Evolutionary conservation across 768 basidiomycete genomes (phyloP), one percentile per base, ranked within the genome.

Genomic region (Trametes coccinea): DNA sequence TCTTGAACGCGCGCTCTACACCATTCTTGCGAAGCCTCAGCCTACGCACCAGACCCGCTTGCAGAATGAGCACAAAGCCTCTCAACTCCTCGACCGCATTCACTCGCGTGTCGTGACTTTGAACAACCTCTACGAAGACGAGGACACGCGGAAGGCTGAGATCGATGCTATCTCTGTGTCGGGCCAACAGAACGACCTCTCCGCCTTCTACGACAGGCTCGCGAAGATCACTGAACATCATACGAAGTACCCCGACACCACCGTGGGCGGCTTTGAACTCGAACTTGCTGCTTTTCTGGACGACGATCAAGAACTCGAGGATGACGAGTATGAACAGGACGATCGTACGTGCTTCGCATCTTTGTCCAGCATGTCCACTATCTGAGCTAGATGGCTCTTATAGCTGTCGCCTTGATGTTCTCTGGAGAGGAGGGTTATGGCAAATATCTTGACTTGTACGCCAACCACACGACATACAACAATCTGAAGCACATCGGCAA

Each of bases 341-440:
- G 93, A 97, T 76, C 89, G 92, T 95, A 70, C 71, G 91, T 87
- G 56, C 3, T 39, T 57, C 6, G 13, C 8, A 40, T 16, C n/a
- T 9, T 55, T 31, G 9, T 40, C 29, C 47, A 2, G 2, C 16
- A 17, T 4, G 10, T 3, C 13, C 33, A 14, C 27, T 6, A 3
- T 16, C 33, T 56, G 5, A 55, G 60, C 47, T 13, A 37, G 14
- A n/a, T 59, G 44, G 11, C 49, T 59, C 39, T 63, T 22, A 8
- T 29, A 93, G 92, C 90, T 55, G 80, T 93, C 57, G 88, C 90
- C 39, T 75, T 92, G 52, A 75, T 96, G 67, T 99, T 99, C 77
- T 96, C 95, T 11, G 97, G 97, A 37, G 96, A 98, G 78, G 97
- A 99, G 72, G 83, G 84, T 7, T 93, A 95, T 67, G 97, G 97